Evolutionary conservation across 192 early-diverging fungal genomes (phyloP), one percentile per base, ranked within the genome.

Genomic region (Glomus cerebriforme): DNA sequence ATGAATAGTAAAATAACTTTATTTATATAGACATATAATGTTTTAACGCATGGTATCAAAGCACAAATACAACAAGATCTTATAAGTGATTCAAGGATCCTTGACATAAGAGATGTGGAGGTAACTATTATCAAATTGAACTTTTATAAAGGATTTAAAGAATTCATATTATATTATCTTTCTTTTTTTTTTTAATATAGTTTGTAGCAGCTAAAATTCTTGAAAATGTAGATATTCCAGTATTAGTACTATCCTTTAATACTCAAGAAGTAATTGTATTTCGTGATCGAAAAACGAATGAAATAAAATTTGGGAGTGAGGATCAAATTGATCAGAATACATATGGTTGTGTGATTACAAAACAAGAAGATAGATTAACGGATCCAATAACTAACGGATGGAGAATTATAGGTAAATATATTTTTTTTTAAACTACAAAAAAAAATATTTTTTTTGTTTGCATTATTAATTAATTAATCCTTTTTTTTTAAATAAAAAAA

Each of bases 241-340:
- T 98, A 22, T 84, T 96, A 37, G 90, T 97, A 39, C 77, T 98
- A 32, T 91, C 92, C 2, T 99, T 96, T 90, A 86, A 93, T 78
- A 97, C 97, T 19, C 94, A 98, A 82, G 97, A 99, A 83, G 90
- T 98, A 76, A 92, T 97, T 62, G 81, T 96, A 15, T 99, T 98
- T 92, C 90, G 95, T 77, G 91, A 98, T 88, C 87, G 87, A 45
- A 84, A 87, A 71, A 96, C 94, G 31, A 90, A 92, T 63, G 96
- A 96, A 84, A 87, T 99, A 72, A 91, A 91, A 15, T 89, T 93
- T 80, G 97, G 98, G 72, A 88, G 92, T 59, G 96, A 97, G 82
- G 93, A 95, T 81, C 83, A 91, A 39, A 96, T 99, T 83, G 95
- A 97, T 80, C 90, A 90, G 74, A 92, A 92, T 45, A 88, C 89